Percentiles rank a stretch among this genome's conserved stretches.
Conservation (phyloP, 2,329 filamentous ascomycete species). For the Cordyceps tenuipes region DNA sequence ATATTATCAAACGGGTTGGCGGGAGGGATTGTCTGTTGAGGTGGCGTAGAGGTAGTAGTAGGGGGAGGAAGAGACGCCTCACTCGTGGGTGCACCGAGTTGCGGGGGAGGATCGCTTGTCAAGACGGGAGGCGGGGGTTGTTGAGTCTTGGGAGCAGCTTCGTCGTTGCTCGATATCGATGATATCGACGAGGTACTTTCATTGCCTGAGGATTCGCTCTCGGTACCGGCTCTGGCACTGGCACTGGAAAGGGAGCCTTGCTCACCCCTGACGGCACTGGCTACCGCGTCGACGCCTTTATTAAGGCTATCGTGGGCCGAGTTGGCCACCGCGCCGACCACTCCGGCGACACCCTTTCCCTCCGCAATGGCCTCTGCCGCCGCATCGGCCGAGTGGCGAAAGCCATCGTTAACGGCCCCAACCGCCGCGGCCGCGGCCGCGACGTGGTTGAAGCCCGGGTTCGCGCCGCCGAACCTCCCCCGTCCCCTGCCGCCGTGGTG, state of each 20-base stretch:
- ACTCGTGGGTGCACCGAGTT: neutral
- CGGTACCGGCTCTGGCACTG: neutral
- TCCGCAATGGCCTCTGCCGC: neutral
- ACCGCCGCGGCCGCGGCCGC: neutral
- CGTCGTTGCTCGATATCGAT: neutral
- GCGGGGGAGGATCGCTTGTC: neutral
- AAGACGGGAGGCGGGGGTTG: neutral
- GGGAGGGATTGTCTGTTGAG: neutral
- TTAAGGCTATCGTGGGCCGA: neutral
- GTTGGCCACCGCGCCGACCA: neutral
- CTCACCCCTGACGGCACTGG: neutral
- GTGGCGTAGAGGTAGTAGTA: neutral
- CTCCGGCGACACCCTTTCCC: neutral
- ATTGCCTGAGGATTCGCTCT: neutral
- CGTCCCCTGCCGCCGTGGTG: neutral
- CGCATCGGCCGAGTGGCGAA: neutral
- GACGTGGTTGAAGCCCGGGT: neutral
- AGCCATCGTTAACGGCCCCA: neutral
- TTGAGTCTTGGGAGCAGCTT: neutral
- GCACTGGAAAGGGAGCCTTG: neutral
- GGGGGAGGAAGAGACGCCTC: neutral
- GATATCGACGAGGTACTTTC: neutral
- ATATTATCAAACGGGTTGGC: conserved; percentile 1
- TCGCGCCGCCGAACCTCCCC: neutral
- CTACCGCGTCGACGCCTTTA: neutral